Evolutionary conservation across 75 land plant species (phyloP), one percentile per base, ranked within the genome.

Genomic region (Isoetes taiwanensis): DNA sequence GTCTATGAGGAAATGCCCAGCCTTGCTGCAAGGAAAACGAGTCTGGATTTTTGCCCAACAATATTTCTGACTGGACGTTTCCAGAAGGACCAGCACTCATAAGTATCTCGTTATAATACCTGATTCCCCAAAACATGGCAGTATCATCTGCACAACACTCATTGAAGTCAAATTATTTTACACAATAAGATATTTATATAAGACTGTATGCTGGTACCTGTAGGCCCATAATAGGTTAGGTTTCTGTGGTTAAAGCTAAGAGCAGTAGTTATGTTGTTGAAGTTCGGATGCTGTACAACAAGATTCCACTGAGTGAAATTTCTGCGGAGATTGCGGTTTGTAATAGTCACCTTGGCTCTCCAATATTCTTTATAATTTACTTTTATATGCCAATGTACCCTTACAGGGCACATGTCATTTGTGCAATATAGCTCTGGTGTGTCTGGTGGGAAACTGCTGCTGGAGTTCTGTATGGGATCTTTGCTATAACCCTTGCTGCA

Each of bases 71-170:
- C 41, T 77, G 77, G 1, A 83, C 84, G 14, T 60, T 60, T 19
- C 74, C 76, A 0, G 17, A 41, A 1, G 46, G 24, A 3, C 72
- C 71, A 5, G 73, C 66, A 55, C 77, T 52, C 34, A 83, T 53
- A 3, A 83, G 67, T 69, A 68, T 3, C 11, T 74, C 76, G 34
- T 83, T 83, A 78, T 74, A 80, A 52, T 52, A 64, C 6, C 56
- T 28, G 17, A 72, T 74, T 8, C 87, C 87, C 71, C 78, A 83
- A 24, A 83, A 80, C 54, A 83, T 33, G 16, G 64, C 84, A 0
- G 70, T 57, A 33, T 83, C 84, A 75, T 77, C 87, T 77, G 73
- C 65, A 57, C 40, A n/a, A n/a, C n/a, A n/a, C n/a, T n/a, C n/a
- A n/a, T n/a, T n/a, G n/a, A n/a, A n/a, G n/a, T n/a, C n/a, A n/a